Evolutionary conservation across 345 rosid species (phyloP).

Genomic region (Euphorbia pulcherrima): DNA sequence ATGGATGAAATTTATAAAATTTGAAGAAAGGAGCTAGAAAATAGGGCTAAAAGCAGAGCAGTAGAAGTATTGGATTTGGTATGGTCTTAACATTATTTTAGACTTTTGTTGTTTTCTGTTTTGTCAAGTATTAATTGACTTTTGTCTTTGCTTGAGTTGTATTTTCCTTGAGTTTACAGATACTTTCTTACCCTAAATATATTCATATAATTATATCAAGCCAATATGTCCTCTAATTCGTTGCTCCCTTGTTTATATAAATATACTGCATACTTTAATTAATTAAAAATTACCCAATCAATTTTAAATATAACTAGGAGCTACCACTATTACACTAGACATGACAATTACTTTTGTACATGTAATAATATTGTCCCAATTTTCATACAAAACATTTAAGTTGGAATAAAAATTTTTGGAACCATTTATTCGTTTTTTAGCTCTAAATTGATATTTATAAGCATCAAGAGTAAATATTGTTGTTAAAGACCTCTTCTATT

Average conservation of each 20-base stretch:
- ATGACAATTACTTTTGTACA: not conserved
- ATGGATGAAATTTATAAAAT: too few relatives aligned
- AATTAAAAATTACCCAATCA: not conserved
- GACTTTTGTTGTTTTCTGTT: not conserved
- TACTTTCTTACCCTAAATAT: not conserved
- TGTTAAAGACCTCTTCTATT: not conserved
- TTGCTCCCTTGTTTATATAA: not conserved
- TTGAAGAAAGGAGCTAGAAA: too few relatives aligned
- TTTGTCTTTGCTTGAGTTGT: constrained; percentile 5
- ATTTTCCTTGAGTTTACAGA: not conserved
- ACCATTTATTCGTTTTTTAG: not conserved
- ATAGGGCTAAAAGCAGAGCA: too few relatives aligned
- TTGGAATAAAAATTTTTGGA: not conserved
- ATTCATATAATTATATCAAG: not conserved
- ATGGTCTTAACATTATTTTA: not conserved
- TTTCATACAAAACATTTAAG: not conserved
- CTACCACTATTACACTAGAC: not conserved
- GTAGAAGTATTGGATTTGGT: not conserved
- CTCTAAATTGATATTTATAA: not conserved
- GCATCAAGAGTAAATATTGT: not conserved
- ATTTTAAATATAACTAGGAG: not conserved
- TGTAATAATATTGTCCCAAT: not conserved
- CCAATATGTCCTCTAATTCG: not conserved
- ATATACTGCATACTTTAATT: too few relatives aligned
- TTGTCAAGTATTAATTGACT: not conserved